Percentiles rank a stretch among this genome's conserved stretches.
phyloP scores from a whole-genome alignment of 2,329 filamentous ascomycete species.

The Proliferodiscus dingleyae region DNA sequence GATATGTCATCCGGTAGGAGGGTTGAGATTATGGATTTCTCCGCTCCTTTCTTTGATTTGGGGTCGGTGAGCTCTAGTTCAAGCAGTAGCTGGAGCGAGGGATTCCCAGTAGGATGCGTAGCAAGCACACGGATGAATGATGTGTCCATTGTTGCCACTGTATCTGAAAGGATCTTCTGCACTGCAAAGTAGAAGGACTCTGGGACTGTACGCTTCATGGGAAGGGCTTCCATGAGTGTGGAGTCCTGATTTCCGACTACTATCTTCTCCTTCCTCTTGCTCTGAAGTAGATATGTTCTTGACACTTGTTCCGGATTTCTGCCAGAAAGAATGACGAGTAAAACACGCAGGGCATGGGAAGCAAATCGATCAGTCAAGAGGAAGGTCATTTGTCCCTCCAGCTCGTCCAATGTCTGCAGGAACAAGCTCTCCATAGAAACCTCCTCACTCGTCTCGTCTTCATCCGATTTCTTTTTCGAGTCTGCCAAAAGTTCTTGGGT shows the following conservation, averaged over 20 bases:
- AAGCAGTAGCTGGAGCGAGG: constrained; percentile 83
- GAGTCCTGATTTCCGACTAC: constrained; percentile 52
- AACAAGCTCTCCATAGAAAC: constrained; percentile 80
- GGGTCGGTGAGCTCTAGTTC: constrained; percentile 78
- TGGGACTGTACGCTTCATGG: constrained; percentile 59
- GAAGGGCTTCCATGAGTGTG: constrained; percentile 42
- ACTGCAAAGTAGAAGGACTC: constrained; percentile 71
- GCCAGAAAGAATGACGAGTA: constrained; percentile 81
- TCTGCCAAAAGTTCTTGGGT: constrained; percentile 62
- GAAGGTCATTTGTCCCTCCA: constrained; percentile 79
- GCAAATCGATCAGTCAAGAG: constrained; percentile 85
- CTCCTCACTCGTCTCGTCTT: constrained; percentile 41
- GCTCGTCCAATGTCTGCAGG: constrained; percentile 74
- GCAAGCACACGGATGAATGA: constrained; percentile 79
- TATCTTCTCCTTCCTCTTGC: constrained; percentile 86
- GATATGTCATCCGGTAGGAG: constrained; percentile 78
- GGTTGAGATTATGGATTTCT: constrained; percentile 61
- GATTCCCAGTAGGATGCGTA: constrained; percentile 85
- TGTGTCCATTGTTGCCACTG: constrained; percentile 68
- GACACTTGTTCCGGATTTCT: constrained; percentile 67
- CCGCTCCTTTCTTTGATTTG: constrained; percentile 59
- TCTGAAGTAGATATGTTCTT: constrained; percentile 73
- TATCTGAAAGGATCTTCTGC: constrained; percentile 76
- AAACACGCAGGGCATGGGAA: constrained; percentile 82
- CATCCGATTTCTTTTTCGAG: constrained; percentile 37